Evolutionary conservation across 2,329 filamentous ascomycete species (phyloP), one percentile per base, ranked within the genome.

Genomic region (Chrysoporthe cubensis): DNA sequence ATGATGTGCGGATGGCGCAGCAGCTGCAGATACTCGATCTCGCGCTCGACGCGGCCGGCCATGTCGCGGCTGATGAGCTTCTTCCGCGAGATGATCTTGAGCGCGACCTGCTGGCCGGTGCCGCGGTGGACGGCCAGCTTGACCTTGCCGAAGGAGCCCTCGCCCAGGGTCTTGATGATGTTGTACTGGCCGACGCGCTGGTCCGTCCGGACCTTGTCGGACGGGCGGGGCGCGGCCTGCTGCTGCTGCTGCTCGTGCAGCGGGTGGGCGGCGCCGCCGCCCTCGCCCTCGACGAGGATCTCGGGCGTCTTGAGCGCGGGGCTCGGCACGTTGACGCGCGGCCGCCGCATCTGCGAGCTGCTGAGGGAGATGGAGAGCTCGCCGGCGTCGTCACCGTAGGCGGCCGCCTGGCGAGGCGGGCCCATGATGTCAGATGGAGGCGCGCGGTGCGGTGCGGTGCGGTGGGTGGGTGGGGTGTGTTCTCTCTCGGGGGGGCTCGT

Each of bases 101-200:
- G 87, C 40, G 96, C 96, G 62, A 99, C 96, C 82, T 97, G 93
- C 80, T 98, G 94, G 71, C 92, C 92, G 73, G 93, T 98, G 73
- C 94, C 90, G 75, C 93, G 90, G 78, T 99, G 96, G 54, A 94
- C 91, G 32, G 96, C 96, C 74, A 99, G 88, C 84, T 98, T 98
- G 78, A 99, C 96, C 83, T 99, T 99, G 74, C 96, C 96, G 78
- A 99, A 99, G 2, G 94, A 97, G 59, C 96, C 96, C 81, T 99
- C 96, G 66, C 96, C 96, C 16, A 99, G 86, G 18, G 95, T 97
- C 78, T 90, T 91, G 73, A 97, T 85, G 67, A 97, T 90, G 74
- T 91, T 92, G 83, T 99, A 99, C 80, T 94, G 92, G 72, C 94
- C 94, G 75, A 98, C 89, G 72, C 95, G 90, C 82, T 95, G 91